These are phyloP conservation scores for Salix dunnii DNA, from an alignment of 345 rosid species.

Conservation along the genomic window DNA sequence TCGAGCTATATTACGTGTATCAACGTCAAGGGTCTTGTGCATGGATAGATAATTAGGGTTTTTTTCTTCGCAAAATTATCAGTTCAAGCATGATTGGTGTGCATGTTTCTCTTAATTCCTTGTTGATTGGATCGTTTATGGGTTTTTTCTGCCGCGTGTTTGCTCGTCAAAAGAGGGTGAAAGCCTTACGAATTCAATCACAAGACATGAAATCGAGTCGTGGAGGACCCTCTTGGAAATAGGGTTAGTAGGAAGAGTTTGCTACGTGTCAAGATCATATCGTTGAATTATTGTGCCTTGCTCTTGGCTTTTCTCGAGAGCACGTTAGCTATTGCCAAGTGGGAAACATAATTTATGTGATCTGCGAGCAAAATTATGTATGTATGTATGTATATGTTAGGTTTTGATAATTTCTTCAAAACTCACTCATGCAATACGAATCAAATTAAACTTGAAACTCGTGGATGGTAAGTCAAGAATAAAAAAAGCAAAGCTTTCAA, in stretches of 20 bases:
- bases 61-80: not conserved
- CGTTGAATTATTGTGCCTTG: not conserved
- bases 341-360: no score
- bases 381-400: no score
- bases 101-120: not conserved
- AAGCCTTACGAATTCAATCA: not conserved
- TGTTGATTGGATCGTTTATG: not conserved
- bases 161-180: not conserved
- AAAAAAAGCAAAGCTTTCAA: not conserved
- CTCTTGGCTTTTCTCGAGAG: not conserved
- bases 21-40: not conserved
- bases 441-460: no score
- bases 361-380: no score
- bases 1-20: not conserved
- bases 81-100: not conserved
- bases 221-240: not conserved
- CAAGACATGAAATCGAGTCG: not conserved
- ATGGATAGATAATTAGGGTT: not conserved
- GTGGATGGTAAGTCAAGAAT: no score
- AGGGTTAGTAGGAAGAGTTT: not conserved
- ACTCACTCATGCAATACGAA: no score
- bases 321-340: not conserved
- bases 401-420: no score
- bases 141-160: constrained; percentile 14
- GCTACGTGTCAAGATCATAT: not conserved